These are phyloP conservation scores for Phytophthora tentaculata DNA, from an alignment of 352 stramenopile species.

Conservation along the genomic window DNA sequence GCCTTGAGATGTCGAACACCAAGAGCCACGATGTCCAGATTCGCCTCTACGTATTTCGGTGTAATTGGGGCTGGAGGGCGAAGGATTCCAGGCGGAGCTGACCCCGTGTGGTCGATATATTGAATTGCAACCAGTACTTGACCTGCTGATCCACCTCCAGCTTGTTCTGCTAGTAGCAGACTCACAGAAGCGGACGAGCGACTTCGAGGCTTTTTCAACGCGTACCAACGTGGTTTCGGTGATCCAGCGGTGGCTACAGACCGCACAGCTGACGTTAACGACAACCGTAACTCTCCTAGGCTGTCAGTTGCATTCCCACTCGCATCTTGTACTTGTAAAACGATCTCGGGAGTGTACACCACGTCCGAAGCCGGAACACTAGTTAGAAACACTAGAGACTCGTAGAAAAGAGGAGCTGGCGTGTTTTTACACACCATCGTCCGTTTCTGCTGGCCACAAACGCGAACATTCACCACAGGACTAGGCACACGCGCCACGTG, in stretches of 20 bases:
- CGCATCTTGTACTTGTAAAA: conserved; percentile 75
- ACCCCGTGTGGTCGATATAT: conserved; percentile 55
- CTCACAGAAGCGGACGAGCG: conserved; percentile 20
- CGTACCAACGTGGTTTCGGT: conserved; percentile 60
- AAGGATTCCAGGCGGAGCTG: conserved; percentile 41
- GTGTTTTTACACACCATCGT: conserved; percentile 59
- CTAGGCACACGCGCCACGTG: conserved; percentile 64
- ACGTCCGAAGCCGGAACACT: conserved; percentile 56
- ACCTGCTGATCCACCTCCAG: conserved; percentile 27
- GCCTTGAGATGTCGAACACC: conserved; percentile 76
- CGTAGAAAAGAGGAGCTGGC: conserved; percentile 82
- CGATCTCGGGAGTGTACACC: conserved; percentile 68
- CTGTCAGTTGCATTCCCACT: conserved; percentile 34
- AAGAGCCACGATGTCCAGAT: conserved; percentile 69
- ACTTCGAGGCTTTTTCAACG: conserved; percentile 34
- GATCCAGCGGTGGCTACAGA: conserved; percentile 49
- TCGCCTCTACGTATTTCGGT: conserved; percentile 61
- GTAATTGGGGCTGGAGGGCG: conserved; percentile 38
- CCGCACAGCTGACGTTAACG: conserved; percentile 52
- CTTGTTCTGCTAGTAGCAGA: conserved; percentile 30
- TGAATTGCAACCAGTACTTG: conserved; percentile 71
- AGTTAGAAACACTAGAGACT: conserved; percentile 69
- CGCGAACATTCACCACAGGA: conserved; percentile 81
- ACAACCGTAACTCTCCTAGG: conserved; percentile 56
- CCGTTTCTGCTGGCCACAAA: conserved; percentile 67